phyloP scores from a whole-genome alignment of 805 yeast genomes.

The Pichia insulana region DNA sequence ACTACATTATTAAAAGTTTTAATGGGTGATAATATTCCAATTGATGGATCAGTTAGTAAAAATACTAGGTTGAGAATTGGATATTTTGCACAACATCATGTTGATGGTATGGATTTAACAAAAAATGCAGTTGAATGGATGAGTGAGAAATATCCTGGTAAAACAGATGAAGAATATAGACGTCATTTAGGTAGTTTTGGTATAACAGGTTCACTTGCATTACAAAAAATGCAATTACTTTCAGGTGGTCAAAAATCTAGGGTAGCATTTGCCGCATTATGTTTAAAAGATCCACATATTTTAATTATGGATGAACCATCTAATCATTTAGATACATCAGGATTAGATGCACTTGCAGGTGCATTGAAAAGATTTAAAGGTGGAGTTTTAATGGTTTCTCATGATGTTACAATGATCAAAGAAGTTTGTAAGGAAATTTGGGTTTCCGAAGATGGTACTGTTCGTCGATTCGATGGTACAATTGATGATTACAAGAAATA shows the following conservation, averaged over 20 bases:
- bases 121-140: conserved; percentile 91
- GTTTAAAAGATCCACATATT: conserved; percentile 84
- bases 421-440: conserved; percentile 89
- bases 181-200: conserved; percentile 96
- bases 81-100: conserved; percentile 97
- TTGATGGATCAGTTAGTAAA: conserved; percentile 67
- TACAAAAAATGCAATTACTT: conserved; percentile 79
- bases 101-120: conserved; percentile 88
- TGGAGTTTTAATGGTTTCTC: conserved; percentile 95
- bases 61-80: conserved; percentile 89
- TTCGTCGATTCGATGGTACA: conserved; percentile 67
- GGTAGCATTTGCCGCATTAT: conserved; percentile 94
- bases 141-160: conserved; percentile 84
- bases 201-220: conserved; percentile 86
- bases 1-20: conserved; percentile 84
- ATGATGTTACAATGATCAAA: conserved; percentile 87
- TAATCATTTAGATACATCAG: conserved; percentile 96
- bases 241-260: conserved; percentile 99
- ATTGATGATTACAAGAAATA: conserved; percentile 87
- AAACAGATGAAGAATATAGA: conserved; percentile 92
- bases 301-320: conserved; percentile 95
- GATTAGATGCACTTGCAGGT: conserved; percentile 89
- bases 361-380: conserved; percentile 86
- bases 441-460: conserved; percentile 86
- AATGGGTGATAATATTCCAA: conserved; percentile 68